Base-by-base conservation (phyloP, 345 rosid genomes). In the Murraya koenigii region DNA sequence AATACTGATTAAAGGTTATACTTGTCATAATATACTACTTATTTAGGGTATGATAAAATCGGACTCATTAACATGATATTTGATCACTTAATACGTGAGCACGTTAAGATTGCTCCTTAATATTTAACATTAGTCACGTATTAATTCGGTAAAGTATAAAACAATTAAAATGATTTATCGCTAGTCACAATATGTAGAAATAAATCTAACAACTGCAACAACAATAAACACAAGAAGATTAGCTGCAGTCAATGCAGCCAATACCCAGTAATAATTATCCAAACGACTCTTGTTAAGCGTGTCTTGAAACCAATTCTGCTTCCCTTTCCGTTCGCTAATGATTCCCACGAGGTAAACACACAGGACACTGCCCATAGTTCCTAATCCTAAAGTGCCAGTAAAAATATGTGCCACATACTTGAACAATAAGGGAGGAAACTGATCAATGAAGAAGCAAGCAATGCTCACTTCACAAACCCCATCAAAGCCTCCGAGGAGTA, bases 221-320 rank as follows among this genome's bases (percentile, higher is more conserved):
- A 71, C 44, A 60, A 81, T 41, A 39, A 75, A 85, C 33, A 83
- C 35, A 52, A 75, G 58, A 64, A 87, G 78, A 69, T 81, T 88
- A 13, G 80, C 66, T 17, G 75, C 69, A 38, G 82, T 32, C 35
- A 86, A 39, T 9, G 52, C 71, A 2, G 87, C 70, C 64, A 87
- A 60, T 2, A 78, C 69, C 91, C 86, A 82, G 26, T 84, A 86
- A 75, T 77, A 88, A 11, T 84, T 39, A 78, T 86, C 85, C 52
- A 82, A 75, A 6, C 85, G 69, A 62, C 88, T 85, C 63, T 63
- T 75, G 35, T 86, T 85, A 30, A 88, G 32, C 0, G 84, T 86
- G 20, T 83, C 83, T 33, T 76, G 84, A 64, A 87, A 82, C 87
- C 88, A 87, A 60, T 66, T 79, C 6, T 3, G 35, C 58, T 77